Percentiles rank a stretch among this genome's conserved stretches.
Conservation (phyloP, 106 monocot species). For the Dactylorhiza incarnata region DNA sequence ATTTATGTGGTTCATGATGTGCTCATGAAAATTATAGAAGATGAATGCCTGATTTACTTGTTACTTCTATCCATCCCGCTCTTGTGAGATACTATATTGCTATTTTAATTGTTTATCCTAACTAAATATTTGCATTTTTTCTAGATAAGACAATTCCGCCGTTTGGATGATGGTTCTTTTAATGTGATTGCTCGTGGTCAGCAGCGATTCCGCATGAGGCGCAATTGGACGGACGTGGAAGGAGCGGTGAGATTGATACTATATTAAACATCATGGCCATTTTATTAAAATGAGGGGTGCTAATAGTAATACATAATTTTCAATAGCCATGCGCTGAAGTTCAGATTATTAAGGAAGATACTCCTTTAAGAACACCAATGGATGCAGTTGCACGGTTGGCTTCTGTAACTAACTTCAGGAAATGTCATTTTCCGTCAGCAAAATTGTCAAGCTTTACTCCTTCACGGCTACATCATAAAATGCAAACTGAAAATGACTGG, state of each 20-base stretch:
- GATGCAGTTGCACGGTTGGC: conserved; percentile 71
- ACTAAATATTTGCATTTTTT: conserved; percentile 6
- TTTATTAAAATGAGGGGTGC: background rate
- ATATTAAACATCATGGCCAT: conserved; percentile 8
- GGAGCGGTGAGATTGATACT: conserved; percentile 50
- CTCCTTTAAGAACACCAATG: conserved; percentile 75
- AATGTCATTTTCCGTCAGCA: conserved; percentile 11
- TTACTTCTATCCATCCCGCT: background rate
- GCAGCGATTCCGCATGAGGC: conserved; percentile 72
- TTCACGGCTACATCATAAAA: conserved; percentile 8
- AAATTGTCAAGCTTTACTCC: conserved; percentile 19
- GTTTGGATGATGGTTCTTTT: conserved; percentile 72
- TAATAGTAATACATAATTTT: conserved; percentile 9
- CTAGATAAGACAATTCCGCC: conserved; percentile 74
- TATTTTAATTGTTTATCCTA: conserved; percentile 5
- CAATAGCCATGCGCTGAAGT: conserved; percentile 82
- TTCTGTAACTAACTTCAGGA: conserved; percentile 29
- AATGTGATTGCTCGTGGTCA: conserved; percentile 93
- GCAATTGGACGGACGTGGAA: conserved; percentile 75
- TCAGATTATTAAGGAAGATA: conserved; percentile 85
- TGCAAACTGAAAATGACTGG: conserved; percentile 41
- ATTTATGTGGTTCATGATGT: background rate
- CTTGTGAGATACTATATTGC: background rate
- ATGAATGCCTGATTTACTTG: background rate
- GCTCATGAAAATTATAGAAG: background rate